phyloP scores from a whole-genome alignment of 306 rosid species.

The Quercus variabilis region DNA sequence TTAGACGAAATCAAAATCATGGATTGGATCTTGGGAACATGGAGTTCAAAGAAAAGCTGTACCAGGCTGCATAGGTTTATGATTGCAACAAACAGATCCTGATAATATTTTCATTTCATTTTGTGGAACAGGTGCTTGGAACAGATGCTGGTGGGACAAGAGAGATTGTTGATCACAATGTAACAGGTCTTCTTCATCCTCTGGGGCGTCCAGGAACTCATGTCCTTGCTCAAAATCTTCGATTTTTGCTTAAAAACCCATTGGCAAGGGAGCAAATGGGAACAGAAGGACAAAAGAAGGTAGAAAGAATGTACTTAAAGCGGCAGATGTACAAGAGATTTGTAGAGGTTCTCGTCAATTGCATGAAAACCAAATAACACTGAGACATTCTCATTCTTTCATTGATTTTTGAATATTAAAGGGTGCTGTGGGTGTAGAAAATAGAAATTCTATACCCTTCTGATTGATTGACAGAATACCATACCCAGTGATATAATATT shows the following conservation, averaged over 20 bases:
- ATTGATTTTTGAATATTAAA: conserved; percentile 14
- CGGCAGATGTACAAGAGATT: conserved; percentile 77
- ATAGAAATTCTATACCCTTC: background rate
- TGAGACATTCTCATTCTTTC: conserved; percentile 32
- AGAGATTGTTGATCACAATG: conserved; percentile 84
- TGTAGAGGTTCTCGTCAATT: conserved; percentile 61
- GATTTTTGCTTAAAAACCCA: conserved; percentile 55
- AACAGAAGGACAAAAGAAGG: conserved; percentile 63
- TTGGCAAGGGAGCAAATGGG: conserved; percentile 70
- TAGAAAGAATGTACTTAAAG: conserved; percentile 72
- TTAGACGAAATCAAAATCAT: background rate
- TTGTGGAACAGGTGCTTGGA: conserved; percentile 71
- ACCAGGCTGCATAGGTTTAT: background rate
- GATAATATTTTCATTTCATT: conserved; percentile 5
- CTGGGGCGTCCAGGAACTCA: conserved; percentile 51
- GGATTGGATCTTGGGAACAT: background rate
- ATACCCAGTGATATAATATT: conserved; percentile 1
- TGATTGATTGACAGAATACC: conserved; percentile 9
- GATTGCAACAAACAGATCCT: background rate
- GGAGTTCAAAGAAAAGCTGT: background rate
- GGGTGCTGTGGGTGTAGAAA: conserved; percentile 16
- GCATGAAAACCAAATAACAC: conserved; percentile 67
- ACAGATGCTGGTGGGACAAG: conserved; percentile 85
- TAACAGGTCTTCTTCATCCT: conserved; percentile 82
- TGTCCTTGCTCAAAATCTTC: conserved; percentile 52